Evolutionary conservation across 108 stramenopile genomes (phyloP).

Genomic region (Nannochloropsis granulata): DNA sequence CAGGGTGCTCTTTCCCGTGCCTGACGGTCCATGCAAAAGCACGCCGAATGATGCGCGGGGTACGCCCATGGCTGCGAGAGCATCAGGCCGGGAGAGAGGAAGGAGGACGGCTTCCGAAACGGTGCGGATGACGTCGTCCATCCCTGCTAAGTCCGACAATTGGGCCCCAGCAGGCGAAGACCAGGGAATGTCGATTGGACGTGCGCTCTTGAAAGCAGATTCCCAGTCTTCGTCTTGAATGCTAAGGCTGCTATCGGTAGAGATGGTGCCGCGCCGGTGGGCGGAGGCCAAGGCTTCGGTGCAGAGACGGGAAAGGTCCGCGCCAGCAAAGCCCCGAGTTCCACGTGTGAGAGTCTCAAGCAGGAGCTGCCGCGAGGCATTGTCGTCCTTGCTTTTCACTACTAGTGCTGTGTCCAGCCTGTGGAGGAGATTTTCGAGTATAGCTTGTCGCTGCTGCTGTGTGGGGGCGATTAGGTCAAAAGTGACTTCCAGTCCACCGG

Average conservation of each 20-base stretch:
- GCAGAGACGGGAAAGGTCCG: background rate
- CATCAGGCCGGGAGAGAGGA: background rate
- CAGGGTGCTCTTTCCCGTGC: background rate
- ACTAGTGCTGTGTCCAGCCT: background rate
- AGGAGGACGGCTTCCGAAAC: background rate
- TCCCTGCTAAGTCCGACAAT: background rate
- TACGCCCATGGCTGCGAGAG: background rate
- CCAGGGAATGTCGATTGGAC: background rate
- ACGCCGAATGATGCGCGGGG: background rate
- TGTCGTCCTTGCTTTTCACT: background rate
- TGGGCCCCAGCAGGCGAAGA: background rate
- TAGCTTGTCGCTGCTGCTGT: background rate
- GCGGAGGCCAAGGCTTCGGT: background rate
- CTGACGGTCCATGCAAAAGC: background rate
- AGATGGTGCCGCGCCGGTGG: background rate
- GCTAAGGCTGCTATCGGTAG: background rate
- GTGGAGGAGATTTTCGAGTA: background rate
- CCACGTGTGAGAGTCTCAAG: background rate
- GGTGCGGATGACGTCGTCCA: background rate
- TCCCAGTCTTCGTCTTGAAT: background rate
- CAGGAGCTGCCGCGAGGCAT: background rate
- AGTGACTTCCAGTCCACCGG: background rate
- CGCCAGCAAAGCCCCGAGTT: background rate
- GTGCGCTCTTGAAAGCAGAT: background rate
- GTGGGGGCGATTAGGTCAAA: background rate